phyloP scores from a whole-genome alignment of 139 green algal species.

The Tetradesmus obliquus region DNA sequence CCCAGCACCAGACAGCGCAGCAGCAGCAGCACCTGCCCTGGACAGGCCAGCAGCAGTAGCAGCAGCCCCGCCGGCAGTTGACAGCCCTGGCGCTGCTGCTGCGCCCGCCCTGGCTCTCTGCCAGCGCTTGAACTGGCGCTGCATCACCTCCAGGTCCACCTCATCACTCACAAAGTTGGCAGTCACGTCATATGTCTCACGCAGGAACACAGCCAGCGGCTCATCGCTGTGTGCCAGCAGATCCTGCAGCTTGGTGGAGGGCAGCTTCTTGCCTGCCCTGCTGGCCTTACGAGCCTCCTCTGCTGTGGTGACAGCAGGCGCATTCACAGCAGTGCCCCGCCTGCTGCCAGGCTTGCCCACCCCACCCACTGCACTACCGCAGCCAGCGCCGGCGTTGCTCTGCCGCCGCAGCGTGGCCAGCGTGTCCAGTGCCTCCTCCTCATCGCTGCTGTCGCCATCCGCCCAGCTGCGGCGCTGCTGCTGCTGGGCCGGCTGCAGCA shows the following conservation, averaged over 20 bases:
- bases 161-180: constrained; percentile 28
- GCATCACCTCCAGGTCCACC: constrained; percentile 17
- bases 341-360: neutral
- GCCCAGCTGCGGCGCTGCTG: neutral
- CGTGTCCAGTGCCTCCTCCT: neutral
- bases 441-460: constrained; percentile 33
- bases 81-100: neutral
- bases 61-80: neutral
- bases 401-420: neutral
- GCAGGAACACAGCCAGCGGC: constrained; percentile 27
- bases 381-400: neutral
- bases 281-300: neutral
- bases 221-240: constrained; percentile 8
- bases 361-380: neutral
- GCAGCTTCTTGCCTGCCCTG: constrained; percentile 22
- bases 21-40: neutral
- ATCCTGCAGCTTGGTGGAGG: constrained; percentile 6
- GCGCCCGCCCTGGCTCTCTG: neutral
- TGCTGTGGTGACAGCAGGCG: constrained; percentile 12
- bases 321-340: neutral
- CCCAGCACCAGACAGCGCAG: neutral
- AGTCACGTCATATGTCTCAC: constrained; percentile 25
- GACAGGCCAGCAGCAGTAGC: neutral
- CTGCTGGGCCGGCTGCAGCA: neutral
- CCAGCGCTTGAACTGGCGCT: constrained; percentile 28